Percentiles rank a stretch among this genome's conserved stretches.
phyloP scores from a whole-genome alignment of 495 filamentous ascomycete genomes.

The Rhypophila decipiens region DNA sequence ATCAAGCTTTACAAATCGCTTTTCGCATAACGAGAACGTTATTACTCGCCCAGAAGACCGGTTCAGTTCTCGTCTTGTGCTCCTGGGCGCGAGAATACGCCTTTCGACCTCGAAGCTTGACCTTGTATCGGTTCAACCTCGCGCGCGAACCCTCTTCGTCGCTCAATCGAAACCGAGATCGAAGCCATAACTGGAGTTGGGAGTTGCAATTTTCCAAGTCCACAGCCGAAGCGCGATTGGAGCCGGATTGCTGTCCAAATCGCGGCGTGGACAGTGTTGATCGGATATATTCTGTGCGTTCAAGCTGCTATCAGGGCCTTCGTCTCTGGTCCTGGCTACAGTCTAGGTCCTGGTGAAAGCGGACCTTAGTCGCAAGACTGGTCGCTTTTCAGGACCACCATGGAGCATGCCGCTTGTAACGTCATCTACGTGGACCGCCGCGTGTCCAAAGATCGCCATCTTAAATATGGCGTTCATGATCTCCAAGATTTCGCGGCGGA shows the following conservation, averaged over 20 bases:
- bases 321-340: conserved; percentile 12
- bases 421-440: conserved; percentile 80
- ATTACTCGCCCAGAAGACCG: too few relatives aligned
- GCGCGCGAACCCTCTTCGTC: background rate
- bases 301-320: conserved; percentile 3
- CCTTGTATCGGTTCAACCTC: too few relatives aligned
- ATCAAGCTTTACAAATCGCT: too few relatives aligned
- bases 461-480: conserved; percentile 4
- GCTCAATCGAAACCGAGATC: background rate
- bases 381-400: conserved; percentile 40
- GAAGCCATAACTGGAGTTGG: background rate
- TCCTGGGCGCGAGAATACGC: too few relatives aligned
- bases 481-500: background rate
- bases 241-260: conserved; percentile 12
- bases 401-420: conserved; percentile 68
- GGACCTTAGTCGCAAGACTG: conserved; percentile 44
- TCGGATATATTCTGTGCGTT: conserved; percentile 1
- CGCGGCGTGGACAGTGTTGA: conserved; percentile 8
- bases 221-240: conserved; percentile 11
- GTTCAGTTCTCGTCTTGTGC: too few relatives aligned
- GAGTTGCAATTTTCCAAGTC: background rate
- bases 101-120: too few relatives aligned
- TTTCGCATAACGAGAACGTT: too few relatives aligned
- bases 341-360: conserved; percentile 30
- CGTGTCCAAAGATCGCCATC: conserved; percentile 52